A percentile compares a stretch with the other conserved stretches of the same genome.
Evolutionary conservation across 805 yeast genomes (phyloP).

Genomic region (Diddensiella transvaalensis): DNA sequence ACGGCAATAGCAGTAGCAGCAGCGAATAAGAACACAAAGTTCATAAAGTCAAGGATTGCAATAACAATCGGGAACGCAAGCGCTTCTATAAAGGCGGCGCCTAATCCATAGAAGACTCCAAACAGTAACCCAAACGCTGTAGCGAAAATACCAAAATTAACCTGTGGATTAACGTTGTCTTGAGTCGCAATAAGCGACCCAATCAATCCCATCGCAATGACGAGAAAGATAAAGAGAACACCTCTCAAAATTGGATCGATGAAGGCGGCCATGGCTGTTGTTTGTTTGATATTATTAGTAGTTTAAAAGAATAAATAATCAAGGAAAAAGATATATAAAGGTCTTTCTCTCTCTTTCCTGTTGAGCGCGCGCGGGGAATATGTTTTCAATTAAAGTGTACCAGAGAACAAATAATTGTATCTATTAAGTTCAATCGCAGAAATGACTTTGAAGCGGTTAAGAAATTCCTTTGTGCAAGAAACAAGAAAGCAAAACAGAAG

Average conservation of each 20-base stretch:
- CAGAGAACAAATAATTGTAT: no score
- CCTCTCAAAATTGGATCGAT: conserved; percentile 75
- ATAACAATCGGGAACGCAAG: conserved; percentile 85
- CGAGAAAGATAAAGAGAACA: conserved; percentile 69
- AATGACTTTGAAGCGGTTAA: no score
- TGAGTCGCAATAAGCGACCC: conserved; percentile 71
- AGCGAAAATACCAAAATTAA: conserved; percentile 82
- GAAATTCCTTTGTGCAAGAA: not conserved
- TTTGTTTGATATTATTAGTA: not conserved
- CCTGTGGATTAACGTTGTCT: conserved; percentile 59
- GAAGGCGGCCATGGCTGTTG: conserved; percentile 24
- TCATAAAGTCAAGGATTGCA: conserved; percentile 76
- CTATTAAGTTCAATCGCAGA: no score
- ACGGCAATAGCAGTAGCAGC: conserved; percentile 95
- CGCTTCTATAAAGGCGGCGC: conserved; percentile 71
- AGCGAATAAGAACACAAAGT: conserved; percentile 86
- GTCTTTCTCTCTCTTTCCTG: not conserved
- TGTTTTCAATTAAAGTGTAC: no score
- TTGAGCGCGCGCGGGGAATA: no score
- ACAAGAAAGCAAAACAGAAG: not conserved
- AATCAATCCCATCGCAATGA: conserved; percentile 78
- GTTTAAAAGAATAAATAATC: no score
- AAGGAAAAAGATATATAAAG: no score
- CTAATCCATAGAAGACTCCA: conserved; percentile 72
- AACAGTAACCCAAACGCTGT: conserved; percentile 82